These are phyloP conservation scores for Diophrys appendiculata DNA, from an alignment of 73 alveolate species.

Conservation along the genomic window DNA sequence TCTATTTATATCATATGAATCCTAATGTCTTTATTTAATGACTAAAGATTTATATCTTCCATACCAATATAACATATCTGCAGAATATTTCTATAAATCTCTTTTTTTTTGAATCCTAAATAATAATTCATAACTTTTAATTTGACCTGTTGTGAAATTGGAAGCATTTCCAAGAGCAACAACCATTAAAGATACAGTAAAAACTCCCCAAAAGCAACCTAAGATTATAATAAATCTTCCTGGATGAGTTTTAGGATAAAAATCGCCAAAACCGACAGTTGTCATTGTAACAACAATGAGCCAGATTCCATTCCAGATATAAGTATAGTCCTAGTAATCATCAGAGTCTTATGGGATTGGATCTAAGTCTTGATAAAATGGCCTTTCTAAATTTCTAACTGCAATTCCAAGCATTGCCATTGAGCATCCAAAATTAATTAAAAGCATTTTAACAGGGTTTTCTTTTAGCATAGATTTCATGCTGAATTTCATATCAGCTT, in stretches of 20 bases:
- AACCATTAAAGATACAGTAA: constrained; percentile 55
- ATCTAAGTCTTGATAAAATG: constrained; percentile 31
- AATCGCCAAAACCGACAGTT: constrained; percentile 78
- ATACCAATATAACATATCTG: constrained; percentile 1
- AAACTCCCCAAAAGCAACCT: constrained; percentile 60
- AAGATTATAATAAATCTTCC: constrained; percentile 50
- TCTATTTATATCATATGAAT: neutral
- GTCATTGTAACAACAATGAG: constrained; percentile 67
- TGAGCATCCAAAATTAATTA: constrained; percentile 8
- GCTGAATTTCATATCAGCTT: constrained; percentile 29
- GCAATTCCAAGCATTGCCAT: constrained; percentile 31
- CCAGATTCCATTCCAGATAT: constrained; percentile 54
- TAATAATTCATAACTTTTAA: constrained; percentile 14
- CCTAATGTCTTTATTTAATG: constrained; percentile 5
- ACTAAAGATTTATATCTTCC: constrained; percentile 14
- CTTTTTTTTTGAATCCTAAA: neutral
- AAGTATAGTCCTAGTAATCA: constrained; percentile 34
- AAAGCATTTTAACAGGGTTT: constrained; percentile 20
- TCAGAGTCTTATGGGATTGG: neutral
- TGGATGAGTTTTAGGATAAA: constrained; percentile 55
- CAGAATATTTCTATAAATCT: neutral
- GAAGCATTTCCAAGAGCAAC: constrained; percentile 39
- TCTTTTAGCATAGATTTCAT: constrained; percentile 28
- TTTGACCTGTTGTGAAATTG: constrained; percentile 17
- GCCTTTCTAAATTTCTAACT: constrained; percentile 44